Conservation (phyloP, 2,329 filamentous ascomycete genomes). For the Alternaria arborescens region DNA sequence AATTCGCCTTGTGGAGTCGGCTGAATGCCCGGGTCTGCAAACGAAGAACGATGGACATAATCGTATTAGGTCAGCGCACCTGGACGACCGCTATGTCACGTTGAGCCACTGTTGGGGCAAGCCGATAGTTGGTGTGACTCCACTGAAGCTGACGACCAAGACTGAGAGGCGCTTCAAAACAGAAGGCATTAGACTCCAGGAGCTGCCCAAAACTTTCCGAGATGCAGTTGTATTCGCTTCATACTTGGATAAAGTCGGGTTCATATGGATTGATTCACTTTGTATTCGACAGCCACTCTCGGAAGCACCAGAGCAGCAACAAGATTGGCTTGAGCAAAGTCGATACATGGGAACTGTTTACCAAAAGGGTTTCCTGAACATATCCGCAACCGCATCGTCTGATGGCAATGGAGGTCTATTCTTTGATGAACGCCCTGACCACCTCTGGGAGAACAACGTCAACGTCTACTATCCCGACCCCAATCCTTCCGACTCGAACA, state of each 20-base stretch:
- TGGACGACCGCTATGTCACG: constrained; percentile 13
- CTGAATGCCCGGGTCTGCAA: not conserved
- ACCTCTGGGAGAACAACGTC: constrained; percentile 22
- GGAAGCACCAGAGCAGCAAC: not conserved
- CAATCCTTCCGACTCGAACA: not conserved
- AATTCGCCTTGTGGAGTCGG: constrained; percentile 8
- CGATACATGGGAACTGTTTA: constrained; percentile 27
- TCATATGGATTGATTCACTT: constrained; percentile 27
- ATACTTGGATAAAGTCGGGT: constrained; percentile 15
- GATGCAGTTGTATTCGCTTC: constrained; percentile 19
- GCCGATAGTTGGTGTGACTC: not conserved
- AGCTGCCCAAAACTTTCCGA: constrained; percentile 22
- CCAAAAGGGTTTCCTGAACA: constrained; percentile 28
- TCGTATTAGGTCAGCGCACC: not conserved
- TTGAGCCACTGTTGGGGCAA: constrained; percentile 26
- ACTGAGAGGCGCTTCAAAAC: constrained; percentile 7
- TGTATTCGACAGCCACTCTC: constrained; percentile 13
- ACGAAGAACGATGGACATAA: too few relatives aligned
- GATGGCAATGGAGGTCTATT: constrained; percentile 28
- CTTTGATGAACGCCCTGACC: constrained; percentile 1
- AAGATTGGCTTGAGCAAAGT: constrained; percentile 30
- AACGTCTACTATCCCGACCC: constrained; percentile 10
- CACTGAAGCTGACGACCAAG: constrained; percentile 1
- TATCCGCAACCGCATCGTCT: constrained; percentile 31
- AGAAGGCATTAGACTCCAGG: constrained; percentile 10